A percentile compares a stretch with the other conserved stretches of the same genome.
Evolutionary conservation across 1,139 yeast species (phyloP).

Genomic region (Scheffersomyces lignicola): DNA sequence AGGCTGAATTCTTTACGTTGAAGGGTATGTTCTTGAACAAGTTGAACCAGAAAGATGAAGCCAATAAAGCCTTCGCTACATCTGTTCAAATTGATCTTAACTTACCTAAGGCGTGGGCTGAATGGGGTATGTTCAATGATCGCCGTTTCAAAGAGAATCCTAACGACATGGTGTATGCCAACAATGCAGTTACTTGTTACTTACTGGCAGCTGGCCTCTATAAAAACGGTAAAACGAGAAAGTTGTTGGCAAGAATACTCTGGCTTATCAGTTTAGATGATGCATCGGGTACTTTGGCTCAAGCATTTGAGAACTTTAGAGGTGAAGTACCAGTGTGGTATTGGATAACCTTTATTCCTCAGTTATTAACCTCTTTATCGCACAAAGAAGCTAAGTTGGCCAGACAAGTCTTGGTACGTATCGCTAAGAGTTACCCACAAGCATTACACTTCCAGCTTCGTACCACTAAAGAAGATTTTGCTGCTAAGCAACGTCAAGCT

Average conservation of each 20-base stretch:
- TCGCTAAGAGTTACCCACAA: slow-evolving; percentile 96
- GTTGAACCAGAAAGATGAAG: slow-evolving; percentile 86
- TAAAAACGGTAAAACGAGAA: slow-evolving; percentile 89
- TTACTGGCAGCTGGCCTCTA: slow-evolving; percentile 96
- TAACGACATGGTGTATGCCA: slow-evolving; percentile 79
- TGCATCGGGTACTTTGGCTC: slow-evolving; percentile 72
- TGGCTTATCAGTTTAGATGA: slow-evolving; percentile 96
- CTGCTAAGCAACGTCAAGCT: slow-evolving; percentile 81
- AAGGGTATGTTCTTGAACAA: slow-evolving; percentile 98
- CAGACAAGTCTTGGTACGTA: slow-evolving; percentile 81
- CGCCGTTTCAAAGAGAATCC: slow-evolving; percentile 84
- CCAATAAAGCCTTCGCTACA: slow-evolving; percentile 95
- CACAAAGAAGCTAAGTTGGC: slow-evolving; percentile 90
- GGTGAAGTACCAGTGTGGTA: slow-evolving; percentile 99
- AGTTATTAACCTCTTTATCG: slow-evolving; percentile 82
- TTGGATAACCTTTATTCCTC: slow-evolving; percentile 97
- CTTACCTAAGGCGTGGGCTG: slow-evolving; percentile 98
- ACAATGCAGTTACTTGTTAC: slow-evolving; percentile 93
- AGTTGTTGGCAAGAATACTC: slow-evolving; percentile 80
- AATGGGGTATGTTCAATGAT: slow-evolving; percentile 97
- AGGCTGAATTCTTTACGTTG: slow-evolving; percentile 94
- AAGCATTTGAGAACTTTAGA: slow-evolving; percentile 86
- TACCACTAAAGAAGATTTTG: slow-evolving; percentile 92
- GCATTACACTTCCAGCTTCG: slow-evolving; percentile 94
- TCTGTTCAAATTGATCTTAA: slow-evolving; percentile 95